A percentile compares a stretch with the other conserved stretches of the same genome.
Conservation (phyloP, 1,139 yeast species). For the Blastobotrys proliferans region DNA sequence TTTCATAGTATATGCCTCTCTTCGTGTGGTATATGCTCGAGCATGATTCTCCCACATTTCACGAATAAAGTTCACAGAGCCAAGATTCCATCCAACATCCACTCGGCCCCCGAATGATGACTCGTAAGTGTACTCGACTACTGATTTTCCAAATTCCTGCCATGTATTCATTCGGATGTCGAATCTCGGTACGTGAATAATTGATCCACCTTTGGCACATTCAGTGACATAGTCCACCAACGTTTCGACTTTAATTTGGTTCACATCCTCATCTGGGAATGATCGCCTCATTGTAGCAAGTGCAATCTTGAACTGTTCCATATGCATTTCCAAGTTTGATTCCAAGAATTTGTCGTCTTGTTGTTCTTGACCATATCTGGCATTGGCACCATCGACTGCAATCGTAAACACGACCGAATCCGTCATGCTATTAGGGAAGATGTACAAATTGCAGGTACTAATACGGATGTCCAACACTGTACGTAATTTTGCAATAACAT, state of each 20-base stretch:
- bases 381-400: conserved; percentile 55
- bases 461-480: conserved; percentile 62
- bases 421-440: conserved; percentile 72
- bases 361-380: conserved; percentile 43
- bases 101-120: conserved; percentile 85
- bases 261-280: conserved; percentile 44
- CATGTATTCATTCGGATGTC: conserved; percentile 71
- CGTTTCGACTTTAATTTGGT: conserved; percentile 46
- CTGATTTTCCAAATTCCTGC: conserved; percentile 43
- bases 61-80: conserved; percentile 83
- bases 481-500: conserved; percentile 31
- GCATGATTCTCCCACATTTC: conserved; percentile 88
- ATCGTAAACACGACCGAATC: conserved; percentile 72
- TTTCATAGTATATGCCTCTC: conserved; percentile 34
- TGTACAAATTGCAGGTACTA: conserved; percentile 53
- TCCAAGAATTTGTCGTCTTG: conserved; percentile 19
- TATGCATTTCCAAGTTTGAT: conserved; percentile 34
- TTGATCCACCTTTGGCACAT: conserved; percentile 71
- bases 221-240: conserved; percentile 54
- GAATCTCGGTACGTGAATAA: conserved; percentile 75
- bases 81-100: conserved; percentile 89
- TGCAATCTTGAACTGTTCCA: conserved; percentile 62
- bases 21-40: conserved; percentile 48
- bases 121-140: conserved; percentile 61
- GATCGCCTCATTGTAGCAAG: conserved; percentile 51